Percentiles rank a stretch among this genome's conserved stretches.
Evolutionary conservation across 2,329 filamentous ascomycete genomes (phyloP).

Genomic region (Capronia coronata): DNA sequence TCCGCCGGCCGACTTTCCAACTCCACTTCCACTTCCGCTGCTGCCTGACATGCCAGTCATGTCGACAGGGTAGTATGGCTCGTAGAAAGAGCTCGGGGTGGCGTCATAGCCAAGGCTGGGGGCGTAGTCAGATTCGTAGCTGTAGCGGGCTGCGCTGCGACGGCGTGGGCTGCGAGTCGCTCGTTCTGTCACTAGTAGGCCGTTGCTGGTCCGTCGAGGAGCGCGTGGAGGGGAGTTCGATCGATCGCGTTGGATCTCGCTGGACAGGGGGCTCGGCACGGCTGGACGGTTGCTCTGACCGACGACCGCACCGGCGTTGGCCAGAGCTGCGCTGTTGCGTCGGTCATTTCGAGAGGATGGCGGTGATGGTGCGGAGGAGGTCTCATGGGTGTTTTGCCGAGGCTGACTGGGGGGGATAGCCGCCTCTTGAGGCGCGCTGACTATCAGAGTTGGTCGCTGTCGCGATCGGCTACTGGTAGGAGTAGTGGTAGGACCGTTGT

Average conservation of each 20-base stretch:
- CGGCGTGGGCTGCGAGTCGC: constrained; percentile 5
- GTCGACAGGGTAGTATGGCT: background rate
- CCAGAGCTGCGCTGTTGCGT: constrained; percentile 16
- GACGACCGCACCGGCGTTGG: constrained; percentile 9
- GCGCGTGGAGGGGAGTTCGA: background rate
- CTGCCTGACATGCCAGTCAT: background rate
- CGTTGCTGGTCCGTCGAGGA: background rate
- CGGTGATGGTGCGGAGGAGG: background rate
- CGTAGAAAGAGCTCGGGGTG: background rate
- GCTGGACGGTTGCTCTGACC: constrained; percentile 16
- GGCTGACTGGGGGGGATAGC: background rate
- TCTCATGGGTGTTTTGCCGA: background rate
- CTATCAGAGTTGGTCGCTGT: background rate
- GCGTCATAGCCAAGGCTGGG: background rate
- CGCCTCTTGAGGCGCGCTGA: background rate
- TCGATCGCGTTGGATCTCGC: constrained; percentile 14
- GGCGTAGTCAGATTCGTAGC: background rate
- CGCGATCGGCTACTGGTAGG: background rate
- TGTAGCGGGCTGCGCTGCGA: background rate
- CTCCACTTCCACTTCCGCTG: too few relatives aligned
- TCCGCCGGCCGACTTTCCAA: too few relatives aligned
- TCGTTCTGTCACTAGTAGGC: background rate
- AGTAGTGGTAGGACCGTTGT: background rate
- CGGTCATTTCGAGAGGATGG: background rate
- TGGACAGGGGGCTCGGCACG: constrained; percentile 19